These are phyloP conservation scores for Albugo candida DNA, from an alignment of 352 stramenopile genomes.

Conservation along the genomic window DNA sequence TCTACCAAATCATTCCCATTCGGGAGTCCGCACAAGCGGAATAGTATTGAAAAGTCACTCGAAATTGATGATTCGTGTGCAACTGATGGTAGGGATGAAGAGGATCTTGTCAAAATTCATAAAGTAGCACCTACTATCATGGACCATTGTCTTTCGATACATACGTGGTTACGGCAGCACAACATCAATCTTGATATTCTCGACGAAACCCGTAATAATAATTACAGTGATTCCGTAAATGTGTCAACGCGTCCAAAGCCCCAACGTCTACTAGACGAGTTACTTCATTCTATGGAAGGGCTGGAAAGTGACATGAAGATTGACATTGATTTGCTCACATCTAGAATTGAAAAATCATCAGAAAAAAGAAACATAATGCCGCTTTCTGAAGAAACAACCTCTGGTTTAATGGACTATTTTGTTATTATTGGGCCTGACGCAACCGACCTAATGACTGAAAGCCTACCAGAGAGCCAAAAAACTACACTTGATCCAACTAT, in stretches of 20 bases:
- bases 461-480: conserved; percentile 20
- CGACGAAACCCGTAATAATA: background rate
- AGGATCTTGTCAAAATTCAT: conserved; percentile 1
- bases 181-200: conserved; percentile 16
- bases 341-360: background rate
- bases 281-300: conserved; percentile 22
- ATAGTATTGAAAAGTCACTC: conserved; percentile 6
- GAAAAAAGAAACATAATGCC: background rate
- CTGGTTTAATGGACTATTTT: conserved; percentile 22
- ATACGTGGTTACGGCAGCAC: conserved; percentile 19
- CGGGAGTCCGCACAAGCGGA: background rate
- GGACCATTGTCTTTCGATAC: conserved; percentile 25
- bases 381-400: background rate
- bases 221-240: no score
- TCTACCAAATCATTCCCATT: background rate
- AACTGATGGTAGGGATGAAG: background rate
- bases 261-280: conserved; percentile 18
- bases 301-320: conserved; percentile 17
- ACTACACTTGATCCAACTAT: conserved; percentile 34
- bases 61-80: background rate
- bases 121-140: conserved; percentile 17
- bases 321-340: conserved; percentile 14
- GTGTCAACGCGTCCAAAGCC: background rate
- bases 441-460: conserved; percentile 20
- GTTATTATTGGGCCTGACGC: conserved; percentile 24